Conservation (phyloP, 1,284 basidiomycete species). For the Apiotrichum mycotoxinovorans region DNA sequence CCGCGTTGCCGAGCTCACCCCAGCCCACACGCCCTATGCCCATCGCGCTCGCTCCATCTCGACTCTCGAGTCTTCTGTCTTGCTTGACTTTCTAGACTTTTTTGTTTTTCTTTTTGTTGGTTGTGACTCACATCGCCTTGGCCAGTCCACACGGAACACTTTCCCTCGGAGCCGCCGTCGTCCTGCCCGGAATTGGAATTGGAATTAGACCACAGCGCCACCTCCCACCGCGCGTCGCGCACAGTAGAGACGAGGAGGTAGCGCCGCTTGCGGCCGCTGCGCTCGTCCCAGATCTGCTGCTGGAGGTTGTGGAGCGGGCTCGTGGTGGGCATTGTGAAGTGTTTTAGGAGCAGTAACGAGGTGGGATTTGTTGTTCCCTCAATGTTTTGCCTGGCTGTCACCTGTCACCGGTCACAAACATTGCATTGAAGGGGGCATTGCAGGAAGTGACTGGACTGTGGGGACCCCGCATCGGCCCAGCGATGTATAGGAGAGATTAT, state of each 20-base stretch:
- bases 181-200: not conserved
- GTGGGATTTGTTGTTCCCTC: not conserved
- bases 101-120: no score
- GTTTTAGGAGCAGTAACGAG: not conserved
- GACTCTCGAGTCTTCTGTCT: no score
- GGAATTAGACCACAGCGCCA: slow-evolving; percentile 9
- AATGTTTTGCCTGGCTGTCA: no score
- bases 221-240: slow-evolving; percentile 7
- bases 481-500: no score
- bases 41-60: no score
- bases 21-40: no score
- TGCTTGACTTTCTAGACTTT: no score
- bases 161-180: not conserved
- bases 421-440: no score
- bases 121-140: slow-evolving; percentile 5
- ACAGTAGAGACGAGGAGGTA: slow-evolving; percentile 12
- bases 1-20: no score
- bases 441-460: not conserved
- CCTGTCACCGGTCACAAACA: no score
- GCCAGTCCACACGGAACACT: slow-evolving; percentile 7
- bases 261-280: not conserved
- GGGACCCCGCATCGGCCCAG: not conserved
- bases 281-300: slow-evolving; percentile 16
- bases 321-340: not conserved
- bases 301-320: slow-evolving; percentile 12